Percentiles rank a stretch among this genome's conserved stretches.
These are phyloP conservation scores for Zelopaecilomyces penicillatus DNA, from an alignment of 2,329 filamentous ascomycete genomes.

Conservation along the genomic window DNA sequence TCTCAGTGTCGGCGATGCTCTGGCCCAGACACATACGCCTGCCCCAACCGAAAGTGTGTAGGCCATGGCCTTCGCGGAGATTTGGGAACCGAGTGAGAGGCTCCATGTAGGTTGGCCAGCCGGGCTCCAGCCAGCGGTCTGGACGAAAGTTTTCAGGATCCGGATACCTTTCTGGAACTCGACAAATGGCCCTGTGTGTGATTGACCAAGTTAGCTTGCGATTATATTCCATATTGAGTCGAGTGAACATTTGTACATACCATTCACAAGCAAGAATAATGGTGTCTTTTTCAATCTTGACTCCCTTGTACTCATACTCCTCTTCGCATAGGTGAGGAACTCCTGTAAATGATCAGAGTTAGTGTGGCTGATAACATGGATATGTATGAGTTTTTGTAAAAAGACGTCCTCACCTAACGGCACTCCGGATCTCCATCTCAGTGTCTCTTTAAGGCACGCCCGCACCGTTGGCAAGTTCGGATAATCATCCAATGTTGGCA, in stretches of 20 bases:
- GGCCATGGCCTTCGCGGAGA: constrained; percentile 47
- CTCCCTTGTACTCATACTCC: constrained; percentile 38
- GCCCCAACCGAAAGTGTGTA: constrained; percentile 32
- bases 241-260: constrained; percentile 20
- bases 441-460: constrained; percentile 49
- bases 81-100: constrained; percentile 55
- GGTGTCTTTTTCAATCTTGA: constrained; percentile 39
- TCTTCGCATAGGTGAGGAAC: constrained; percentile 24
- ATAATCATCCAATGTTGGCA: constrained; percentile 43
- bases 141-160: constrained; percentile 55
- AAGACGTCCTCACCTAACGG: constrained; percentile 32
- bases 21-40: constrained; percentile 2
- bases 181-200: constrained; percentile 42
- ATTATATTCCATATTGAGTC: neutral
- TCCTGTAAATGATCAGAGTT: too few relatives aligned
- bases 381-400: constrained; percentile 38
- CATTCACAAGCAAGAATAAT: constrained; percentile 43
- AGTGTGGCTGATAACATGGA: too few relatives aligned
- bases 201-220: neutral
- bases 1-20: constrained; percentile 33
- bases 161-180: constrained; percentile 50
- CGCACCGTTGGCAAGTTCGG: constrained; percentile 43
- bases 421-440: constrained; percentile 50
- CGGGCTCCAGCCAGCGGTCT: constrained; percentile 54
- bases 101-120: constrained; percentile 56